Percentiles rank a stretch among this genome's conserved stretches.
phyloP scores from a whole-genome alignment of 2,329 filamentous ascomycete species.

The Pseudogymnoascus sp. region DNA sequence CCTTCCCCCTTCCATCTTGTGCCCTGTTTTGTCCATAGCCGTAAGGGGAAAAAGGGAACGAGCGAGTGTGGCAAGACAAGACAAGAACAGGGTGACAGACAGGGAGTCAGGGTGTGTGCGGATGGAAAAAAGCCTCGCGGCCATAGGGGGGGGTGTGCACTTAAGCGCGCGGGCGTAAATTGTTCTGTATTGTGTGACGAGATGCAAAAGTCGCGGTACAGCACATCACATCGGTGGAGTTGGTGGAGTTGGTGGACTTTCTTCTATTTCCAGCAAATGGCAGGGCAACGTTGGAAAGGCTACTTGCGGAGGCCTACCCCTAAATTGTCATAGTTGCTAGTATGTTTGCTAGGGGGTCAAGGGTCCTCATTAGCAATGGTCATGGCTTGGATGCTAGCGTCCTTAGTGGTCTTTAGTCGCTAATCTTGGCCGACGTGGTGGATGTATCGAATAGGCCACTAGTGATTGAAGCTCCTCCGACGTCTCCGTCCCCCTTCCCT shows the following conservation, averaged over 20 bases:
- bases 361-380: neutral
- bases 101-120: neutral
- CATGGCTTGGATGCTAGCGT: neutral
- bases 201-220: neutral
- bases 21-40: neutral
- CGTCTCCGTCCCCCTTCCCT: neutral
- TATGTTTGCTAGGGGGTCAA: neutral
- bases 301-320: neutral
- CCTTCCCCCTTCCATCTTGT: neutral
- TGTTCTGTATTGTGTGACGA: neutral
- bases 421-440: neutral
- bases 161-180: neutral
- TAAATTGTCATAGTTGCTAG: neutral
- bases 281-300: neutral
- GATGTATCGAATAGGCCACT: neutral
- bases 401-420: neutral
- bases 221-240: neutral
- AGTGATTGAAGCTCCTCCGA: neutral
- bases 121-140: neutral
- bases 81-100: too few species aligned
- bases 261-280: neutral
- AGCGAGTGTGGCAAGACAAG: too few species aligned
- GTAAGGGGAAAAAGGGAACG: too few species aligned
- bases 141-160: neutral
- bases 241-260: too few species aligned